Conservation (phyloP, 2,329 filamentous ascomycete species). For the Pyrenochaeta sp. region DNA sequence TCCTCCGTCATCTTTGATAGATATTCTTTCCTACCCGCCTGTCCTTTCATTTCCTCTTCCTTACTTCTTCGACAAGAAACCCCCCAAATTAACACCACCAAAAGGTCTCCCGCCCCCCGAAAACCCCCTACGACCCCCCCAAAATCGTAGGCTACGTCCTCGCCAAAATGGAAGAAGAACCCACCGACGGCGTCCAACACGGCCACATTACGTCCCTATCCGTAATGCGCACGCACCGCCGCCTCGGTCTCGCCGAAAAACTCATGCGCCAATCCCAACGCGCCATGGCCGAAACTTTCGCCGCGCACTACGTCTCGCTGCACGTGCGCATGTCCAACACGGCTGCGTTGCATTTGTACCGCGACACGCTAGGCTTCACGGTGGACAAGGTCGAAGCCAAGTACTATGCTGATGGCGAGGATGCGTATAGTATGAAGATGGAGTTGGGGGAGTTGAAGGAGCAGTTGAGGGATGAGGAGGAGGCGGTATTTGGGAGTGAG, state of each 20-base stretch:
- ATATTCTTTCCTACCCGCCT: no score
- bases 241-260: constrained; percentile 93
- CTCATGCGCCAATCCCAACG: constrained; percentile 95
- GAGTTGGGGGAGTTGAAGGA: constrained; percentile 71
- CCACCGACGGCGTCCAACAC: constrained; percentile 86
- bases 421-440: constrained; percentile 93
- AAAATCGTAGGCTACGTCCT: constrained; percentile 99
- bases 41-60: no score
- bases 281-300: constrained; percentile 96
- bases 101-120: constrained; percentile 75
- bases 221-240: constrained; percentile 94
- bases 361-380: constrained; percentile 61
- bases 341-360: constrained; percentile 90
- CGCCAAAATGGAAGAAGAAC: constrained; percentile 99
- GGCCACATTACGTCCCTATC: constrained; percentile 95
- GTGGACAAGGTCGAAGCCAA: constrained; percentile 71
- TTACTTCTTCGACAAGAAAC: background rate
- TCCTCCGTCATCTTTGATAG: background rate
- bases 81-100: background rate
- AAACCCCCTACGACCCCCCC: constrained; percentile 85
- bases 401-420: constrained; percentile 98
- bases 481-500: constrained; percentile 50
- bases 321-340: constrained; percentile 95
- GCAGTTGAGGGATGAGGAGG: constrained; percentile 58
- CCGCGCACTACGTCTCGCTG: constrained; percentile 90